Base-by-base conservation (phyloP, 768 basidiomycete genomes). In the Pleurotus sapidus region DNA sequence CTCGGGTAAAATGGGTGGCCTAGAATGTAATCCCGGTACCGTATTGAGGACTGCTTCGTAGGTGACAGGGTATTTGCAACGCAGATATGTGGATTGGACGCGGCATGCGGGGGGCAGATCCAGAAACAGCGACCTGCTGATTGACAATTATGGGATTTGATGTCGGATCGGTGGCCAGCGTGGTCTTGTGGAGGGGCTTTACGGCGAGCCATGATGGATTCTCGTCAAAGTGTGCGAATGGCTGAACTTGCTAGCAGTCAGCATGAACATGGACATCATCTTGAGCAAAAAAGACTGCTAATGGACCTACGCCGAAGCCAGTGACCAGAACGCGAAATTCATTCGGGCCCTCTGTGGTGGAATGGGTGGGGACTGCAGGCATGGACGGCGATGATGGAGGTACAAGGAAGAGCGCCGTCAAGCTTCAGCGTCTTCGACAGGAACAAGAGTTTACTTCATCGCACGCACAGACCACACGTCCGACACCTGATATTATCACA, bases 191-290 rank as follows among this genome's bases (percentile, higher is more conserved):
- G 18, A 90, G 74, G 8, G 83, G 76, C 59, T 80, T 72, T 9
- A 85, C 86, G 34, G 87, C 87, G 5, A 86, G 74, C 88, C 88
- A 89, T 18, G 88, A 89, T 2, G 88, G 88, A 63, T 89, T 89
- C 56, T 77, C 76, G 50, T 72, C 64, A 62, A 80, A 81, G 17
- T 81, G 78, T 50, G 75, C 68, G 67, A 84, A 86, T 24, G 86
- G 84, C 83, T 86, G 64, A 60, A 49, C 59, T 64, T 60, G 46
- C 58, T 48, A 49, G 51, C 67, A 64, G 63, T 46, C 53, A 47
- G 43, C 14, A 47, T 39, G 49, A 30, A 42, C 11, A 39, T 24
- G 25, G 46, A 24, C 38, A 47, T 17, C 42, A 17, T n/a, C n/a
- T 23, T 17, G 20, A 7, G 1, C 42, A 23, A n/a, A 20, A 45